Base-by-base conservation (phyloP, 257 asterid genomes). In the Datura wrightii region DNA sequence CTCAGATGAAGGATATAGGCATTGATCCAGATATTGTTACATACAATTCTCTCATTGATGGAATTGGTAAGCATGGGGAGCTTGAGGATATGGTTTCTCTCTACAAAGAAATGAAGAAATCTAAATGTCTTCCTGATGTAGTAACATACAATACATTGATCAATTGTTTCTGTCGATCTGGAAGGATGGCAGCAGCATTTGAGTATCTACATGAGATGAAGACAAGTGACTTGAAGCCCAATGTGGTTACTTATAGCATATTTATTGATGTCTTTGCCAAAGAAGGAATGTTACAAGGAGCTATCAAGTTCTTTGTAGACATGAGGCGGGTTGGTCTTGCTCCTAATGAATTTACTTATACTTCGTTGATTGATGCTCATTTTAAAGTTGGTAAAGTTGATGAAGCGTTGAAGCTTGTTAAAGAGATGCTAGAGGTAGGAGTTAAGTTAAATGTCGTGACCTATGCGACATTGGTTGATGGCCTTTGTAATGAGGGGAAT, bases 221-320 rank as follows among this genome's bases (percentile, higher is more conserved):
- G 89, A 94, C 90, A 84, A 86, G 89, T 63, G 84, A 86, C 84
- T 83, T 96, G 67, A 90, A 89, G 85, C 97, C 97, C 83, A 92
- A 94, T 86, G 94, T 90, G 79, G 96, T 96, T 85, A 96, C 99
- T 82, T 96, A 96, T 85, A 94, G 97, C 92, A 94, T 94, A 79
- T 90, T 94, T 84, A 55, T 96, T 79, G 99, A 96, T 91, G 97
- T 96, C 86, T 94, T 93, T 83, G 93, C 98, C 89, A 96, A 96
- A 90, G 95, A 94, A 90, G 96, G 96, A 60, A 90, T 96, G 98
- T 54, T 93, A 88, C 90, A 79, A 82, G 93, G 94, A 82, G 97
- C 98, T 53, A 89, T 96, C 59, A 96, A 96, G 87, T 91, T 94
- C 87, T 96, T 92, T 70, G 81, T 94, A 42, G 98, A 94, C 87